Percentiles rank a stretch among this genome's conserved stretches.
phyloP scores from a whole-genome alignment of 2,329 filamentous ascomycete genomes.

The Albophoma yamanashiensis region DNA sequence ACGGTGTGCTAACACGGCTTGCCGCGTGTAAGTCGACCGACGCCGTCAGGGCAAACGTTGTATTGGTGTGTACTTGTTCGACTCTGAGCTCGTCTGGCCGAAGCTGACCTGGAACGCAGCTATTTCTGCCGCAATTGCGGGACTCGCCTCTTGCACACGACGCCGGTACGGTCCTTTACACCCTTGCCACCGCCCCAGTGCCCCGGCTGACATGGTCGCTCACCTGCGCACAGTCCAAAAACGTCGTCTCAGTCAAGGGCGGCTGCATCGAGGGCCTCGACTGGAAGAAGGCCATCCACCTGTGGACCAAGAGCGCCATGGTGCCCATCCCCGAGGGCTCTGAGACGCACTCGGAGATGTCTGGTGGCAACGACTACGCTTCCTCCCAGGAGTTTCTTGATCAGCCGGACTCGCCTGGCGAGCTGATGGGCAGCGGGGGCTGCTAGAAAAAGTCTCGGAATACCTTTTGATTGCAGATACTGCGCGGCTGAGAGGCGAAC shows the following conservation, averaged over 20 bases:
- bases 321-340: constrained; percentile 56
- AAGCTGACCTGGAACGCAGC: constrained; percentile 19
- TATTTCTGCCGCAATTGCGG: constrained; percentile 60
- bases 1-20: neutral
- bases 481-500: neutral
- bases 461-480: neutral
- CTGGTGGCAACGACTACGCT: constrained; percentile 31
- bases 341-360: constrained; percentile 45
- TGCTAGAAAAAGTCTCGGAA: constrained; percentile 1
- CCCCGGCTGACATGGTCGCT: neutral
- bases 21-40: constrained; percentile 35
- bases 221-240: constrained; percentile 8
- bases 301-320: constrained; percentile 59
- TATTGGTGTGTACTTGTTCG: constrained; percentile 35
- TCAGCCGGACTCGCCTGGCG: constrained; percentile 25
- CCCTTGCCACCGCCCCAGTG: neutral
- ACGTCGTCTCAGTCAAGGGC: constrained; percentile 54
- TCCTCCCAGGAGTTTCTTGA: constrained; percentile 34
- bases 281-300: constrained; percentile 51
- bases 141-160: constrained; percentile 52
- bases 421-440: constrained; percentile 22
- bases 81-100: neutral
- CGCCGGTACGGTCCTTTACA: constrained; percentile 32
- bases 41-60: constrained; percentile 43
- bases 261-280: constrained; percentile 55